These are phyloP conservation scores for Kodamaea fungicola DNA, from an alignment of 1,139 yeast species.

Conservation along the genomic window DNA sequence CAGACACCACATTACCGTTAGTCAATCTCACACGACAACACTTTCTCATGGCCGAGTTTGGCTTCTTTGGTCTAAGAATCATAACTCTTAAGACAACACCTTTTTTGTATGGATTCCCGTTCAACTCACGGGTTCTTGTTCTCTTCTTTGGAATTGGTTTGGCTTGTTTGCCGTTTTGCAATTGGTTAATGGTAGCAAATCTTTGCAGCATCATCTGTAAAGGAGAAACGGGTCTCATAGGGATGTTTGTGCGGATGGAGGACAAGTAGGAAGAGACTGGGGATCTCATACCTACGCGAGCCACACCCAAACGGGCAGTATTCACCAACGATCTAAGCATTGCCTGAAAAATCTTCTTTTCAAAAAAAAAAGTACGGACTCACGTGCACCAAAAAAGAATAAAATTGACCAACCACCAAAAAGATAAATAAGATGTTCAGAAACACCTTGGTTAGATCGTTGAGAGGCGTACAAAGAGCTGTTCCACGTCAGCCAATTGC, in stretches of 20 bases:
- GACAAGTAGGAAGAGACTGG: constrained; percentile 9
- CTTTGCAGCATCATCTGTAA: constrained; percentile 19
- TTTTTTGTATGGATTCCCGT: constrained; percentile 76
- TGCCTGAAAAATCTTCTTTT: neutral
- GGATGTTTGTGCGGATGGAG: constrained; percentile 9
- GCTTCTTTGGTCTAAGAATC: constrained; percentile 95
- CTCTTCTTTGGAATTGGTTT: constrained; percentile 46
- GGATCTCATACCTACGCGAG: constrained; percentile 1
- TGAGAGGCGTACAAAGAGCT: constrained; percentile 21
- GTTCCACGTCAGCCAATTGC: constrained; percentile 12
- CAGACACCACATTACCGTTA: constrained; percentile 84
- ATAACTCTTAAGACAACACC: constrained; percentile 95
- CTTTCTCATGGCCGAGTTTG: constrained; percentile 96
- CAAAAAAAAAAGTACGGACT: neutral
- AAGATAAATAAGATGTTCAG: constrained; percentile 27
- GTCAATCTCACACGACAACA: constrained; percentile 93
- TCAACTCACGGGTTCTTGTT: constrained; percentile 76
- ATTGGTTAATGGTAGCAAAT: constrained; percentile 70
- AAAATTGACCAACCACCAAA: constrained; percentile 1
- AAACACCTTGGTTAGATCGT: constrained; percentile 23
- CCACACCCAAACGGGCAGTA: constrained; percentile 6
- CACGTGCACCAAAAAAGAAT: neutral
- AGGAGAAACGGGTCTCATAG: constrained; percentile 11
- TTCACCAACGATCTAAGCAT: constrained; percentile 15
- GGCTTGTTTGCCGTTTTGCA: constrained; percentile 61